Conservation (phyloP, 805 yeast species). For the Starmerella sp. region DNA sequence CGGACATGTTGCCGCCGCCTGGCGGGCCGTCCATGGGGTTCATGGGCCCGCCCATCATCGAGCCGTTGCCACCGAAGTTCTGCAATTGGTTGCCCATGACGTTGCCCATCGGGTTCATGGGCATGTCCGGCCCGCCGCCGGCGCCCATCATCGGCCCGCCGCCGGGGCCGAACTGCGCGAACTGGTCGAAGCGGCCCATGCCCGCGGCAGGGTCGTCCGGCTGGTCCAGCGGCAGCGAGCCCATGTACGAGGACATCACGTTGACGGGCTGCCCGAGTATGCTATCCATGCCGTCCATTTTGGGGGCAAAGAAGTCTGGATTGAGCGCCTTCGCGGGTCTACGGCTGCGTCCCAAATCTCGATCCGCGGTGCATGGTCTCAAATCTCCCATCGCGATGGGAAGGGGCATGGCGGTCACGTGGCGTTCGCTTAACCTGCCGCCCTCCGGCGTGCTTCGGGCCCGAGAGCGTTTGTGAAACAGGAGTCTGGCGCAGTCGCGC, state of each 20-base stretch:
- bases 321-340: not conserved
- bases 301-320: not conserved
- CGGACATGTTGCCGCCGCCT: not conserved
- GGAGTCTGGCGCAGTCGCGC: too few relatives aligned
- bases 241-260: conserved; percentile 19
- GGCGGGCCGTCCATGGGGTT: not conserved
- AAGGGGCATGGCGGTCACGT: not conserved
- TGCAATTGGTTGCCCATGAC: conserved; percentile 1
- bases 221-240: conserved; percentile 7
- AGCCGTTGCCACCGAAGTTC: not conserved
- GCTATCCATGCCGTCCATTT: conserved; percentile 21
- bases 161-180: not conserved
- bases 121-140: not conserved
- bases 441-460: too few relatives aligned
- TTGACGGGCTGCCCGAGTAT: conserved; percentile 20
- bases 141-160: not conserved
- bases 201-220: conserved; percentile 7
- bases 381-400: not conserved
- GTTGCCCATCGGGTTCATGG: conserved; percentile 1
- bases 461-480: too few relatives aligned
- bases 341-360: not conserved
- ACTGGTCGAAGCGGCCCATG: conserved; percentile 12
- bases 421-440: not conserved
- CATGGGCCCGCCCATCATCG: conserved; percentile 2
- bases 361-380: not conserved